These are phyloP conservation scores for Ganoderma lucidum DNA, from an alignment of 1,284 basidiomycete genomes.

Conservation along the genomic window DNA sequence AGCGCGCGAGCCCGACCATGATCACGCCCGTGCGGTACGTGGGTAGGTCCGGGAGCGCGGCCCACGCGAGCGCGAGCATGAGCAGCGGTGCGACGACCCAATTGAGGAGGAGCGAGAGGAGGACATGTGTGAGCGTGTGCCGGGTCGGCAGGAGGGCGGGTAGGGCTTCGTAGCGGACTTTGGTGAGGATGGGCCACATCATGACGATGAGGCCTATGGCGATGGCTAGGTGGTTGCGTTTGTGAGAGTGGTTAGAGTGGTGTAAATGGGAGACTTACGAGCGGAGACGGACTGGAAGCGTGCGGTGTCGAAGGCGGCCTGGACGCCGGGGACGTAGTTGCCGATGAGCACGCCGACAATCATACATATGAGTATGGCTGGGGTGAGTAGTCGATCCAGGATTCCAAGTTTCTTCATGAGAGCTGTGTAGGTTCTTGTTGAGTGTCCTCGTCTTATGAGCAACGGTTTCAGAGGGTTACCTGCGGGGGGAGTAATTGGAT, in stretches of 20 bases:
- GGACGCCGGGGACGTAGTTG: conserved; percentile 61
- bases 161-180: conserved; percentile 82
- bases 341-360: conserved; percentile 83
- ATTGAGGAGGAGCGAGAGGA: conserved; percentile 78
- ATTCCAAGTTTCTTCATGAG: conserved; percentile 56
- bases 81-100: conserved; percentile 85
- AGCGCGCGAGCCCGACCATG: conserved; percentile 65
- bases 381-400: conserved; percentile 76
- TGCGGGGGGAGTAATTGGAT: conserved; percentile 16
- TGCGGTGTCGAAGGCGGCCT: conserved; percentile 59
- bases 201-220: conserved; percentile 83
- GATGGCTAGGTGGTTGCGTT: conserved; percentile 57
- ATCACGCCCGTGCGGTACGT: conserved; percentile 65
- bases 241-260: background rate
- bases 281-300: conserved; percentile 64
- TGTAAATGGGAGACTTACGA: conserved; percentile 52
- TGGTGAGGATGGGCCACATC: conserved; percentile 91
- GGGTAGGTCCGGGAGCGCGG: conserved; percentile 81
- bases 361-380: conserved; percentile 81
- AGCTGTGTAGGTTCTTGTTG: conserved; percentile 35
- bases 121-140: conserved; percentile 75
- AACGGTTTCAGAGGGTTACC: conserved; percentile 7
- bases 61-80: conserved; percentile 89
- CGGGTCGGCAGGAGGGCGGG: conserved; percentile 63
- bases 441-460: background rate